These are phyloP conservation scores for Fonsecaea multimorphosa DNA, from an alignment of 2,329 filamentous ascomycete genomes.

Conservation along the genomic window DNA sequence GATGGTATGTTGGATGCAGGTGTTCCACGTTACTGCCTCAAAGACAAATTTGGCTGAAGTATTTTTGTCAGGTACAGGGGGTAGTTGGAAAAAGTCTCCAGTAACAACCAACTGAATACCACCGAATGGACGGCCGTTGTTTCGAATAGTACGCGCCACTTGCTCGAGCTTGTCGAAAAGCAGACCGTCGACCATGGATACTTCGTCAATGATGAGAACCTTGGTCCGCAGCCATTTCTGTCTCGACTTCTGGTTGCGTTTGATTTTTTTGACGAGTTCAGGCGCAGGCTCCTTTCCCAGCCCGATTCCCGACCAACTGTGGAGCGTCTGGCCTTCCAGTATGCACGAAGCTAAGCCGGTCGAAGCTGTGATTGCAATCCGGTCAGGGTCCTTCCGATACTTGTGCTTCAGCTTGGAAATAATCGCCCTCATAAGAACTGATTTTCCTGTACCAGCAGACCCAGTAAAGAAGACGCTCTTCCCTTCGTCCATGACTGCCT, in stretches of 20 bases:
- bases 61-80: slow-evolving; percentile 82
- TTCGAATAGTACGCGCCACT: slow-evolving; percentile 82
- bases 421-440: slow-evolving; percentile 90
- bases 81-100: slow-evolving; percentile 96
- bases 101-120: slow-evolving; percentile 96
- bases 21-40: slow-evolving; percentile 88
- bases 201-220: slow-evolving; percentile 87
- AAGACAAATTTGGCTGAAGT: slow-evolving; percentile 87
- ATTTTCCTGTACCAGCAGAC: slow-evolving; percentile 95
- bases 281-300: slow-evolving; percentile 86
- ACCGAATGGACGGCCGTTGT: slow-evolving; percentile 90
- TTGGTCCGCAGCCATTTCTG: slow-evolving; percentile 88
- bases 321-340: slow-evolving; percentile 91
- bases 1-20: slow-evolving; percentile 93
- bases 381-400: slow-evolving; percentile 75
- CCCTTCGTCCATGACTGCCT: slow-evolving; percentile 77
- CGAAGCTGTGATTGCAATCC: slow-evolving; percentile 91
- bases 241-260: slow-evolving; percentile 84
- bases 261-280: slow-evolving; percentile 86
- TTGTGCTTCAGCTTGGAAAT: slow-evolving; percentile 81
- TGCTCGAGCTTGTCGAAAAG: slow-evolving; percentile 94
- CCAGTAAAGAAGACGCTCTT: slow-evolving; percentile 98
- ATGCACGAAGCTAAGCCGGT: slow-evolving; percentile 96
- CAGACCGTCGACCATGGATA: slow-evolving; percentile 98
- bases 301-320: slow-evolving; percentile 95